Conservation (phyloP, 257 asterid genomes). For the Primulina tabacum region DNA sequence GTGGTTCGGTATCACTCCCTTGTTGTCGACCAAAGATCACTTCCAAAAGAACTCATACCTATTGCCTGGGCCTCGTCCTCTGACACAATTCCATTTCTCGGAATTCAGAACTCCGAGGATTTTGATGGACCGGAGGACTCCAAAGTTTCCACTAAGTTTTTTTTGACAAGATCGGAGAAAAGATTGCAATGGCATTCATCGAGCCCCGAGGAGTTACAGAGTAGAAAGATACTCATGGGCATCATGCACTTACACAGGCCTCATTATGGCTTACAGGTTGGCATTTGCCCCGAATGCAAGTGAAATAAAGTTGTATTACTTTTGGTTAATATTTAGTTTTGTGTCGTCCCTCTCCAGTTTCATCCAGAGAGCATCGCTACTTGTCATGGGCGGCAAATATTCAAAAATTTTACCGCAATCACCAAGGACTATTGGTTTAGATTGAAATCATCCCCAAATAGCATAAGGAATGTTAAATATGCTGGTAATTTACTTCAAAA, state of each 20-base stretch:
- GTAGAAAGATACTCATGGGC: conserved; percentile 77
- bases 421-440: conserved; percentile 78
- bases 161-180: conserved; percentile 29
- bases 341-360: conserved; percentile 48
- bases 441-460: conserved; percentile 49
- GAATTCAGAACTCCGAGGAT: conserved; percentile 36
- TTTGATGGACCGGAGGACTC: conserved; percentile 36
- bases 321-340: conserved; percentile 17
- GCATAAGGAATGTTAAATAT: conserved; percentile 41
- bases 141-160: conserved; percentile 28
- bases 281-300: conserved; percentile 13
- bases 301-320: conserved; percentile 10
- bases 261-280: conserved; percentile 95
- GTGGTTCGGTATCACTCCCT: conserved; percentile 98
- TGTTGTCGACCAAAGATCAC: conserved; percentile 74
- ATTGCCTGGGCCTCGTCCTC: conserved; percentile 87
- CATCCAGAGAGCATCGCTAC: conserved; percentile 98
- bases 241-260: conserved; percentile 88
- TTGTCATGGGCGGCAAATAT: conserved; percentile 73
- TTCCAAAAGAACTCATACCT: conserved; percentile 84
- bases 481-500: conserved; percentile 57
- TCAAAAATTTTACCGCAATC: conserved; percentile 78
- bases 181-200: conserved; percentile 36
- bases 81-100: conserved; percentile 58
- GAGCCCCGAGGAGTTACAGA: conserved; percentile 34